These are phyloP conservation scores for Neonectria neomacrospora DNA, from an alignment of 2,329 filamentous ascomycete genomes.

Conservation along the genomic window DNA sequence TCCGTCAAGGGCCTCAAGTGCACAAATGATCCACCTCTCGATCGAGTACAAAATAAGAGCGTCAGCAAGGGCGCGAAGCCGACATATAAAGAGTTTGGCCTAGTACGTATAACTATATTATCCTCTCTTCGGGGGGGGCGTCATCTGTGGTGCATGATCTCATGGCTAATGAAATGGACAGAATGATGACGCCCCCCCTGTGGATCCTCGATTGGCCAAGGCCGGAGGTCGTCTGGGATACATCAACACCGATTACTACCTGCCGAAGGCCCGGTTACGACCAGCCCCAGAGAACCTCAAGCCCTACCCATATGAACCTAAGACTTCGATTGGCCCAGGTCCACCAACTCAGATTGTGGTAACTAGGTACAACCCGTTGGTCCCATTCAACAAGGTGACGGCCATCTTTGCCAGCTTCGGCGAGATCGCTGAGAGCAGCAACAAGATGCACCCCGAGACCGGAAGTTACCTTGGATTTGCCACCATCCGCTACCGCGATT, in stretches of 20 bases:
- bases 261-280: constrained; percentile 76
- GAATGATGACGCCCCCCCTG: constrained; percentile 81
- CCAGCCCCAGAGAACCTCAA: constrained; percentile 82
- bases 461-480: constrained; percentile 95
- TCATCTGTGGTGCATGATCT: constrained; percentile 65
- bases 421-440: constrained; percentile 89
- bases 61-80: constrained; percentile 69
- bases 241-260: constrained; percentile 76
- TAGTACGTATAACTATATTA: constrained; percentile 69
- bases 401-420: constrained; percentile 84
- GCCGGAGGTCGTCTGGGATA: constrained; percentile 70
- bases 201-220: constrained; percentile 84
- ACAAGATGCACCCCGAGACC: constrained; percentile 94
- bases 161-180: constrained; percentile 72
- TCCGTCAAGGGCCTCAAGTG: constrained; percentile 67
- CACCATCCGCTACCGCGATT: constrained; percentile 88
- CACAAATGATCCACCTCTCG: constrained; percentile 70
- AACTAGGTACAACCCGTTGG: constrained; percentile 94
- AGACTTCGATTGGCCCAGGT: constrained; percentile 86
- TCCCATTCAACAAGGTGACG: constrained; percentile 80
- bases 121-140: constrained; percentile 64
- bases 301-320: constrained; percentile 83
- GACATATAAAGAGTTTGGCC: constrained; percentile 71
- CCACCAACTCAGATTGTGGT: constrained; percentile 92
- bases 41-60: constrained; percentile 59